Evolutionary conservation across 2,329 filamentous ascomycete genomes (phyloP), one percentile per base, ranked within the genome.

Genomic region (Claviceps sp.): DNA sequence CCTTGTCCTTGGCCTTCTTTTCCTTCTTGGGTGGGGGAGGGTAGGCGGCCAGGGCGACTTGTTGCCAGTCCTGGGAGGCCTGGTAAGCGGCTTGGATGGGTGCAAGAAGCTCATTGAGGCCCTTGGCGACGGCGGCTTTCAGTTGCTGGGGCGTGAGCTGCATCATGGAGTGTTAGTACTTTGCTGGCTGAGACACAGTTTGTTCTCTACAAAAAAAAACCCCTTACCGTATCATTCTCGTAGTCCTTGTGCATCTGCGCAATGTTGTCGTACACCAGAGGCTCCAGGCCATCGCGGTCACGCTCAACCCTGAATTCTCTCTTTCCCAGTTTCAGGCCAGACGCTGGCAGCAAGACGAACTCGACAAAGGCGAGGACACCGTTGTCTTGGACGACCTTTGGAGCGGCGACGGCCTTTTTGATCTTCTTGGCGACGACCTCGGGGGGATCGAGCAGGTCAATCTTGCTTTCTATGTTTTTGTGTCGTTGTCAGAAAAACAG

Each of bases 311-410:
- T 70, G 65, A 96, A 94, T 50, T 79, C 76, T 30, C 72, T 70
- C 55, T 73, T 72, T 54, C 78, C 74, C 54, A 72, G 77, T 47
- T 55, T 55, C 26, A 95, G 72, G n/a, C 77, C 76, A 9, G 82
- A 74, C 2, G 84, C 86, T 0, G 89, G 88, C 9, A 98, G 77
- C 37, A 97, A 75, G 34, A 96, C 88, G 63, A 81, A 88, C 67
- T 97, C 87, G 20, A 93, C 83, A 56, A 97, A 90, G 2, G 85
- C 81, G 50, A 97, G 72, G 13, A 97, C 74, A 20, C 91, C 93
- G 64, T 97, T 97, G 34, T 84, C 86, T 60, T 95, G 88, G 4
- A 87, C 76, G 26, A 85, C 75, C 62, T 82, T 81, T 37, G 89
- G 89, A 16, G 81, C 79, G 22, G 86, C 86, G 56, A 85, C 80